Evolutionary conservation across 371 early-diverging fungal genomes (phyloP).

Genomic region (Batrachochytrium dendrobatidis): DNA sequence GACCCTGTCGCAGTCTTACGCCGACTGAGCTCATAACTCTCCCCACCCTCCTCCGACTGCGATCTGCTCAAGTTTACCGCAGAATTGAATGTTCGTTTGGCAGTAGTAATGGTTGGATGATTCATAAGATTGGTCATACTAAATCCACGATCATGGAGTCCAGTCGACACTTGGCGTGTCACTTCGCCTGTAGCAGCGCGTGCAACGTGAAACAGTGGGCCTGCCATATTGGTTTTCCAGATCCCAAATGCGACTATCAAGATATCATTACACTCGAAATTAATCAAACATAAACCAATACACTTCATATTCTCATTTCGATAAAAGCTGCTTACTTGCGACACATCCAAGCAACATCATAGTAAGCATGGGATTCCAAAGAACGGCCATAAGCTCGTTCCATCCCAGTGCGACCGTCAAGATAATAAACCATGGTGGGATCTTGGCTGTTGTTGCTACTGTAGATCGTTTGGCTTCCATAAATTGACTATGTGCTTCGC

Average conservation of each 20-base stretch:
- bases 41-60: background rate
- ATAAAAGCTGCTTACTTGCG: constrained; percentile 18
- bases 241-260: constrained; percentile 18
- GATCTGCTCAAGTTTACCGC: background rate
- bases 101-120: background rate
- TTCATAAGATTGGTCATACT: constrained; percentile 10
- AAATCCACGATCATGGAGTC: constrained; percentile 17
- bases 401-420: constrained; percentile 76
- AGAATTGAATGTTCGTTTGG: too few relatives aligned
- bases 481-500: constrained; percentile 83
- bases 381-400: constrained; percentile 83
- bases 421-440: constrained; percentile 82
- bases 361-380: constrained; percentile 72
- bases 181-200: constrained; percentile 24
- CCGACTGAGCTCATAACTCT: too few relatives aligned
- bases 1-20: too few relatives aligned
- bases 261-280: background rate
- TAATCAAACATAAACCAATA: background rate
- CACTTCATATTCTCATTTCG: too few relatives aligned
- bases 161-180: constrained; percentile 13
- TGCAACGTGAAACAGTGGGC: constrained; percentile 29
- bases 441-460: constrained; percentile 74
- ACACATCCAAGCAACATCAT: constrained; percentile 48
- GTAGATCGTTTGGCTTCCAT: constrained; percentile 93
- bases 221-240: constrained; percentile 31